Evolutionary conservation across 192 early-diverging fungal species (phyloP), one percentile per base, ranked within the genome.

Genomic region (Linnemannia elongata): DNA sequence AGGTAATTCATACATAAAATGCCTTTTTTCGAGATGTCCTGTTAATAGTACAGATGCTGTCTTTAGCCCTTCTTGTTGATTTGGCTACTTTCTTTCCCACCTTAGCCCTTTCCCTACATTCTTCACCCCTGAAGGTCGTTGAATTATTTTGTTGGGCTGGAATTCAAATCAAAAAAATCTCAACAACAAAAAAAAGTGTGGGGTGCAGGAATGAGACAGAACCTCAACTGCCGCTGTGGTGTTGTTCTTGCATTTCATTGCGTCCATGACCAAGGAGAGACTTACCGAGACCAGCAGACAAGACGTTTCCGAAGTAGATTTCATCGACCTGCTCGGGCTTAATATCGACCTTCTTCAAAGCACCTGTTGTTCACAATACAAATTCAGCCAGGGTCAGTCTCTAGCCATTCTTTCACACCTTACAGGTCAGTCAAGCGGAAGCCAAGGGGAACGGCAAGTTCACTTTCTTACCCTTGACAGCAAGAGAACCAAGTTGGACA

Each of bases 401-500:
- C 22, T 12, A 8, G 6, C 5, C 18, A 22, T 60, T 66, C 15
- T 35, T 30, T 33, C 60, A 66, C 30, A 33, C 60, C 35, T 33
- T 33, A 33, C 7, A n/a, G 18, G 36, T 17, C 22, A 33, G 39
- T 18, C 33, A n/a, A 49, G 36, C 24, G 33, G 35, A 17, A 75
- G 20, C 3, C 47, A 36, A 60, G 57, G 54, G 66, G 27, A 60
- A n/a, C 7, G 15, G 18, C 47, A 38, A 30, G 15, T 75, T 70
- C 39, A 2, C 4, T 9, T 41, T 8, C 78, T 70, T 88, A 95
- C 93, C 96, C 91, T 97, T 96, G 90, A 98, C 94, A 36, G 97
- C 97, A 76, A 96, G 83, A 63, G 93, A 92, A 52, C 98, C 98
- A 55, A 99, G 95, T 87, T 98, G 91, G 57, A 91, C 89, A 42